Base-by-base conservation (phyloP, 2,329 filamentous ascomycete genomes). In the Trichoderma sp. region DNA sequence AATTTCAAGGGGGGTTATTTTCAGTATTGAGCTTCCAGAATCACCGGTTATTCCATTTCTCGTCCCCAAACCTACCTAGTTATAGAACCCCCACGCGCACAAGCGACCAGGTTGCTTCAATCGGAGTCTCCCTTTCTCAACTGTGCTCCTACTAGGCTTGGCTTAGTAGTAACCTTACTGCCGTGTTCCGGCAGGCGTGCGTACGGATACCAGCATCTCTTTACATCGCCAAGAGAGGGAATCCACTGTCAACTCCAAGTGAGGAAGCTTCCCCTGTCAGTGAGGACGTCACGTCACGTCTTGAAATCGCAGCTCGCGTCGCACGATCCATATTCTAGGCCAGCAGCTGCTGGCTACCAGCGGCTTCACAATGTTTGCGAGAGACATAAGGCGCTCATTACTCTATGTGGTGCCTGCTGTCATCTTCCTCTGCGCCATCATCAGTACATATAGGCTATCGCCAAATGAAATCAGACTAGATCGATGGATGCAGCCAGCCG, bases 331-430 rank as follows among this genome's bases (percentile, higher is more conserved):
- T 35, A 43, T 21, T 40, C 4, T 21, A 33, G 40, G 55, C 55
- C 53, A 29, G 35, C 53, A 29, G 35, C 27, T 27, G 29, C 19
- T 52, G 43, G 57, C 49, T 37, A n/a, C 21, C 40, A 40, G 40
- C 7, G 64, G 19, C 69, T 24, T 53, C 73, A 72, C 61, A 43
- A 81, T 80, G 79, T 68, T 80, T 40, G 72, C 76, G 29, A 74
- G 75, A 59, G 78, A 80, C 62, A 68, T 77, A 29, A 76, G 74
- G 71, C 77, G 78, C 4, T 65, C 79, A 27, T 70, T 72, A n/a
- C 70, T 82, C 27, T 63, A 79, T 7, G 29, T 78, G 4, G 74
- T 74, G 16, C 77, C 77, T 4, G 40, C 77, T 0, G n/a, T 78
- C 14, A 56, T 78, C 1, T 60, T 81, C n/a, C 24, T 78, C n/a